phyloP scores from a whole-genome alignment of 225 moss, liverwort and hornwort genomes.

The Polytrichum commune region DNA sequence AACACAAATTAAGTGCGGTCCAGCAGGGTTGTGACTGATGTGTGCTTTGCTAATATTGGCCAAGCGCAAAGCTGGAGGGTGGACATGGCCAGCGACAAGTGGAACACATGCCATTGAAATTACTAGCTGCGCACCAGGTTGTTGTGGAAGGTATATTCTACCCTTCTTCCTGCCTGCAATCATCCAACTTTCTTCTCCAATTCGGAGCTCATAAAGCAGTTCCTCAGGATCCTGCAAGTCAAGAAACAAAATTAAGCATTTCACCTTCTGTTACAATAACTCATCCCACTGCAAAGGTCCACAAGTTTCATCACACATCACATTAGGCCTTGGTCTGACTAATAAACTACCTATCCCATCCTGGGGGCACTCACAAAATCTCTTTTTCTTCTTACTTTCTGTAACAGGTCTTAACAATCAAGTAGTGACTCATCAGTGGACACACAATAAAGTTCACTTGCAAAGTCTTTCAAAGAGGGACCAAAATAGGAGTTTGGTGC shows the following conservation, averaged over 20 bases:
- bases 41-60: slow-evolving; percentile 82
- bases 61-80: slow-evolving; percentile 88
- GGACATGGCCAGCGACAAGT: slow-evolving; percentile 90
- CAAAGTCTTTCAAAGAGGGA: too few species aligned
- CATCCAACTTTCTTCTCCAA: slow-evolving; percentile 88
- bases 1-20: slow-evolving; percentile 95
- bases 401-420: too few species aligned
- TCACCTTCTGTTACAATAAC: not conserved
- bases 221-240: slow-evolving; percentile 75
- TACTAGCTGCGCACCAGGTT: slow-evolving; percentile 68
- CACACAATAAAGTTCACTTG: too few species aligned
- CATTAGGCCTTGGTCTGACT: too few species aligned
- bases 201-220: slow-evolving; percentile 80
- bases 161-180: slow-evolving; percentile 95
- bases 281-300: too few species aligned
- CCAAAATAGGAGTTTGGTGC: too few species aligned
- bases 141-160: slow-evolving; percentile 56
- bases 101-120: slow-evolving; percentile 97
- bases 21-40: slow-evolving; percentile 89
- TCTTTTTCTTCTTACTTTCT: too few species aligned
- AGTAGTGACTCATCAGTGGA: too few species aligned
- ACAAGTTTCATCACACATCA: too few species aligned
- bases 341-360: too few species aligned
- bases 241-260: not conserved
- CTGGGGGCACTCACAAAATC: too few species aligned